These are phyloP conservation scores for Centrapalus pauciflorus DNA, from an alignment of 129 eudicot genomes.

Conservation along the genomic window DNA sequence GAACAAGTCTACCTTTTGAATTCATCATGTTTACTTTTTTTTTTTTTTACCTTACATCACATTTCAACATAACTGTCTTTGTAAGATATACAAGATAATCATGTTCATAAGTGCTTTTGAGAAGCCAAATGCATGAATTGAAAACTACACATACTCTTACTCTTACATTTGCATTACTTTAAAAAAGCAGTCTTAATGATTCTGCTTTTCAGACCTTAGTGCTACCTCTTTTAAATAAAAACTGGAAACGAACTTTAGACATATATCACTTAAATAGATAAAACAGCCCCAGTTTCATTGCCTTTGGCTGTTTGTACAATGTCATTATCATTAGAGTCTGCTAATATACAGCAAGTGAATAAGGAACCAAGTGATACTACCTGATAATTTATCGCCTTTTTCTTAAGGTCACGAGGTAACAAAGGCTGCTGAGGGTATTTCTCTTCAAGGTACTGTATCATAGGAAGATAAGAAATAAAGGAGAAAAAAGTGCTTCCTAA, in stretches of 20 bases:
- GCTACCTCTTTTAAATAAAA: too few species aligned
- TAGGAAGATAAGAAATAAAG: background rate
- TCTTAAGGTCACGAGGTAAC: slow-evolving; percentile 56
- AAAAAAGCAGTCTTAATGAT: too few species aligned
- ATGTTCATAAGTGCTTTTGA: too few species aligned
- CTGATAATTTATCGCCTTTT: slow-evolving; percentile 66
- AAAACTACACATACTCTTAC: too few species aligned
- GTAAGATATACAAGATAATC: too few species aligned
- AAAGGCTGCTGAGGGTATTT: slow-evolving; percentile 71
- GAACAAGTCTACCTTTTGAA: background rate
- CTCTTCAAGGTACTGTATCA: slow-evolving; percentile 70
- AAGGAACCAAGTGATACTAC: slow-evolving; percentile 28
- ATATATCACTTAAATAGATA: too few species aligned
- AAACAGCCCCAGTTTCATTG: too few species aligned
- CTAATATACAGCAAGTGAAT: background rate
- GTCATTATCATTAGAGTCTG: background rate
- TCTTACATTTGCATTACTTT: too few species aligned
- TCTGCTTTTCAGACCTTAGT: too few species aligned
- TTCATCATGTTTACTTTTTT: background rate
- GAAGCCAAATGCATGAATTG: too few species aligned
- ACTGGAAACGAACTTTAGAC: too few species aligned
- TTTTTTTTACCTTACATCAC: background rate
- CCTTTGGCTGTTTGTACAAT: background rate
- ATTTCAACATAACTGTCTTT: background rate
- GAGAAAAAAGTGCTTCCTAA: background rate